Evolutionary conservation across 345 rosid species (phyloP).

Genomic region (Eucalyptus viminalis): DNA sequence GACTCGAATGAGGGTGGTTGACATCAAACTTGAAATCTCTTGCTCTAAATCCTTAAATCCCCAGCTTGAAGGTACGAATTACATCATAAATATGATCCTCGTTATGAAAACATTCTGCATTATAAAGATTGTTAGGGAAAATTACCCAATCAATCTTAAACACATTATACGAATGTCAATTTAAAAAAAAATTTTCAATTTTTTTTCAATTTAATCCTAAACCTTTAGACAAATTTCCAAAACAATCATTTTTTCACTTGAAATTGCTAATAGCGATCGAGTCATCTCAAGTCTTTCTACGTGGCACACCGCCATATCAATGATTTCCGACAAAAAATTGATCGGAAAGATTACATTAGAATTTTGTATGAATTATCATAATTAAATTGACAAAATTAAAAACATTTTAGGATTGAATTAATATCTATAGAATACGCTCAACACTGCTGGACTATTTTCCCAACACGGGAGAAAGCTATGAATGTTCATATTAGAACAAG

Average conservation of each 20-base stretch:
- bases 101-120: background rate
- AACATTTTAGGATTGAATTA: background rate
- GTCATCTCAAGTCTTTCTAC: too few species aligned
- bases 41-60: background rate
- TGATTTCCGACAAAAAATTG: rapidly evolving
- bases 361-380: background rate
- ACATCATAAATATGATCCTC: background rate
- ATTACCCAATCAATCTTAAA: too few species aligned
- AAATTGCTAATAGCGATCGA: too few species aligned
- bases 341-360: rapidly evolving
- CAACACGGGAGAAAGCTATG: background rate
- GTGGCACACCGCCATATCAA: background rate
- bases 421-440: background rate
- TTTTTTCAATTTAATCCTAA: too few species aligned
- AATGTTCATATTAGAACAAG: background rate
- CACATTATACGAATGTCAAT: too few species aligned
- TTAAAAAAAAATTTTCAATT: too few species aligned
- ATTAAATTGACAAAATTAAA: background rate
- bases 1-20: background rate
- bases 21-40: background rate
- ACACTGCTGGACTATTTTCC: background rate
- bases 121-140: background rate
- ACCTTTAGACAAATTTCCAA: background rate
- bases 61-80: background rate
- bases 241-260: too few species aligned